These are phyloP conservation scores for Nannochloropsis gaditana DNA, from an alignment of 108 stramenopile genomes.

Conservation along the genomic window DNA sequence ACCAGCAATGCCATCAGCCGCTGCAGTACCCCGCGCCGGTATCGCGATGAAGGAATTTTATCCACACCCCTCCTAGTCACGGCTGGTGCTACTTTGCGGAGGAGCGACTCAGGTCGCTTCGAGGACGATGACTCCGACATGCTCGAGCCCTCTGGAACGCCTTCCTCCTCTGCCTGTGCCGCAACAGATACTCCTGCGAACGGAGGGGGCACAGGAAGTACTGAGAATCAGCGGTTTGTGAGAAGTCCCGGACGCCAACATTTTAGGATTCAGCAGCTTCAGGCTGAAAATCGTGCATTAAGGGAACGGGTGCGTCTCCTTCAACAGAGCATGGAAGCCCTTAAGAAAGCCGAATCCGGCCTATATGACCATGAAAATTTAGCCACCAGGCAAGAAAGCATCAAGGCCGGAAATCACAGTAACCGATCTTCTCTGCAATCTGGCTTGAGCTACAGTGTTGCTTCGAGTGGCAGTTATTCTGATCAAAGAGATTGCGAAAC, in stretches of 20 bases:
- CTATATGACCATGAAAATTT: no score
- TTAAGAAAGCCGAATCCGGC: no score
- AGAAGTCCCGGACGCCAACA: neutral
- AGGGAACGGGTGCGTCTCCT: neutral
- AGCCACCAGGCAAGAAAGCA: no score
- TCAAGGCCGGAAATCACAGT: no score
- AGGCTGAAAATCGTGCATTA: neutral
- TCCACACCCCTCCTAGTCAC: neutral
- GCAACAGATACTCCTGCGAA: neutral
- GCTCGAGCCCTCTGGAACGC: neutral
- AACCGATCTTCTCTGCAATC: no score
- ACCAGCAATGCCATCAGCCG: slow-evolving; percentile 1
- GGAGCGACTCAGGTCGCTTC: neutral
- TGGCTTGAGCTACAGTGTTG: no score
- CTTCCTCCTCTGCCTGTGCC: neutral
- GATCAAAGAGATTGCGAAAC: no score
- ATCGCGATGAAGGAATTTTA: neutral
- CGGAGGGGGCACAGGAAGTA: neutral
- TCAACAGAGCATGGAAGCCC: neutral
- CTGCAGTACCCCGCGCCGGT: slow-evolving; percentile 1
- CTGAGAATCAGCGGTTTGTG: neutral
- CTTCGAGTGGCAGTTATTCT: no score
- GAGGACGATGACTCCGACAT: slow-evolving; percentile 1
- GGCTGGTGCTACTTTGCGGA: neutral
- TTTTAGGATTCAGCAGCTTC: neutral